phyloP scores from a whole-genome alignment of 2,329 filamentous ascomycete genomes.

The Thielaviopsis ethacetica region DNA sequence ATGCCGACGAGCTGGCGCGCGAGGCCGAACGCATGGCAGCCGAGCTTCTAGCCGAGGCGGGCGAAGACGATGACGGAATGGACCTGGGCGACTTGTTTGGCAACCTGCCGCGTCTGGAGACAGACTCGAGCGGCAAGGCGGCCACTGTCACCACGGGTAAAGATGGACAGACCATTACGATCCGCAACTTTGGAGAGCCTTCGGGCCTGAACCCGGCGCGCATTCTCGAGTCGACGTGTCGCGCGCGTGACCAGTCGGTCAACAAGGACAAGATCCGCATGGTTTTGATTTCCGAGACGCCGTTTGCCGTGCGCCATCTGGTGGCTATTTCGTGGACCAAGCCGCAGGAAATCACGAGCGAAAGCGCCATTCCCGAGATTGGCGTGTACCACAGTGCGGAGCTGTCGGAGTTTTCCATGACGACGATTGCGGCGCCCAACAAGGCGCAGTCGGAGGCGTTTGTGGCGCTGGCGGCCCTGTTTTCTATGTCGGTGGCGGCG shows the following conservation, averaged over 20 bases:
- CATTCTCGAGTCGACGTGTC: conserved; percentile 74
- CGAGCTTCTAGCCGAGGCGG: conserved; percentile 38
- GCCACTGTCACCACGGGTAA: conserved; percentile 36
- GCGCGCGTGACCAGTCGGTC: conserved; percentile 51
- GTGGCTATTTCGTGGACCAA: conserved; percentile 69
- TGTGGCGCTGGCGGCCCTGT: conserved; percentile 66
- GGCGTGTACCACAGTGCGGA: conserved; percentile 22
- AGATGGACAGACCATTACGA: conserved; percentile 24
- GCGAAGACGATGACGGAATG: conserved; percentile 37
- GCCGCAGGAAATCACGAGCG: conserved; percentile 35
- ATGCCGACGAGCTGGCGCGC: conserved; percentile 31
- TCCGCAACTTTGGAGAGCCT: conserved; percentile 75
- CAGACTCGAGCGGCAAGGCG: conserved; percentile 42
- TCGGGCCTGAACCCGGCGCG: conserved; percentile 60
- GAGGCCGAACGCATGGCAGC: conserved; percentile 43
- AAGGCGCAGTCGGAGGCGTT: conserved; percentile 73
- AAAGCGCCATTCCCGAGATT: conserved; percentile 25
- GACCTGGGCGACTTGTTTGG: conserved; percentile 34
- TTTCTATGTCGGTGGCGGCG: conserved; percentile 62
- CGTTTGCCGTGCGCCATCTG: conserved; percentile 61
- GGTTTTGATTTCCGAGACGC: conserved; percentile 52
- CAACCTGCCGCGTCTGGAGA: conserved; percentile 42
- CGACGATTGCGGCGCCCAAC: conserved; percentile 55
- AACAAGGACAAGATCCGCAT: conserved; percentile 46
- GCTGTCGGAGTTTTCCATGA: conserved; percentile 54